Base-by-base conservation (phyloP, 2,329 filamentous ascomycete genomes). In the Apiospora saccharicola region DNA sequence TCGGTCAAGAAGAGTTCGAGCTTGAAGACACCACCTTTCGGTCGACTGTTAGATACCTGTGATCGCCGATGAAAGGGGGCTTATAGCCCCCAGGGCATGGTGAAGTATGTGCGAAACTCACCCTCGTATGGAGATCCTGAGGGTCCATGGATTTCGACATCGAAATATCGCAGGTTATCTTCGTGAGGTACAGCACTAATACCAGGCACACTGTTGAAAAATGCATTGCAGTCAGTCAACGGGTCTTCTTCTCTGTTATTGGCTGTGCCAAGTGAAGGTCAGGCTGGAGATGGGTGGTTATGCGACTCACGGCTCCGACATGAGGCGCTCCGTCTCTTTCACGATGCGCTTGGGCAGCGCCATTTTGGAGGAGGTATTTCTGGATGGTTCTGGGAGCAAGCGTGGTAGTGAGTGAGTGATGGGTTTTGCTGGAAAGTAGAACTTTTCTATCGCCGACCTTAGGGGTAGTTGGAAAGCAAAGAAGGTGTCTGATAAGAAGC, bases 1-100 rank as follows among this genome's bases (percentile, higher is more conserved):
- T 99, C 96, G 64, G 97, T 97, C 34, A 99, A 89, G 83, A 99
- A 99, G 26, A 99, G 91, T 84, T 99, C 96, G 74, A 98, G 92
- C 84, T 97, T 96, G 88, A 99, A 99, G 75, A 98, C 89, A 68
- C 97, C 96, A 71, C 88, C 89, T 90, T 41, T 26, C 3, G 26
- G n/a, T 6, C 4, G 34, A 24, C 34, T 13, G 57, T 34, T 49
- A 47, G 30, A 51, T 43, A 24, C 22, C 22, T 30, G 10, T 5
- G 6, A 12, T 16, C 13, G 16, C 41, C 19, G 30, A 30, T n/a
- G 5, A 4, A 30, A 69, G 47, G 14, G 13, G 49, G 44, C 19
- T 46, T 24, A 12, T 49, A 41, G 5, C 16, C 8, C n/a, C 30
- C 34, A 8, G 19, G 3, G 34, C 19, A 22, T 6, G 34, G 57